Base-by-base conservation (phyloP, 805 yeast species). In the Saccharomycopsis selenospora region DNA sequence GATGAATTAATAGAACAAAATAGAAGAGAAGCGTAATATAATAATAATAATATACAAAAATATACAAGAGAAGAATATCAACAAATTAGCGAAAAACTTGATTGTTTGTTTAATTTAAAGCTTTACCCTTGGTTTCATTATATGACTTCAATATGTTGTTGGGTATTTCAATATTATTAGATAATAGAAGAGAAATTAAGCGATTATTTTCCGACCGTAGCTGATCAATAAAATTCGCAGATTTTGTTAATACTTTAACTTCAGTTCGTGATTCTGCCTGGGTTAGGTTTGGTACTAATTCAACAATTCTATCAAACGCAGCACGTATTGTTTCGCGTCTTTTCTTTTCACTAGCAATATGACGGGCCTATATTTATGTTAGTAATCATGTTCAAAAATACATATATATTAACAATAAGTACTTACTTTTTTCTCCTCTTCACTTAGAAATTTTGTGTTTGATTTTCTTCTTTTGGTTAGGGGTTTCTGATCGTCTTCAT, bases 281-380 rank as follows among this genome's bases (percentile, higher is more conserved):
- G 1, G 75, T 70, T 40, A 90, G 67, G 6, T 76, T 79, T 0
- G 97, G 97, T 1, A 93, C 88, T 6, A 86, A 62, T 1, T 73
- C 70, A 0, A 89, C 90, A 20, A 90, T 70, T 48, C 74, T 75
- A 57, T 85, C 95, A 59, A 87, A 90, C 7, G 88, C 90, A 7
- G 80, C 76, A 41, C 97, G 70, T 20, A 91, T 87, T 38, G 90
- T 87, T 55, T 82, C 87, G 53, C 98, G 71, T 57, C 98, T 71
- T 59, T 84, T 85, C 61, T 88, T 90, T 61, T 90, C 98, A 0
- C 90, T 82, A 3, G 85, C 85, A 5, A 86, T 84, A 59, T 85
- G 95, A 56, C 82, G 85, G 3, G 81, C 82, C 79, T 81, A 30
- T 4, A 18, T 41, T 5, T 43, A 7, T 36, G 24, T 6, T 14